These are phyloP conservation scores for Solanum aculeatissimum DNA, from an alignment of 305 asterid genomes.

Conservation along the genomic window DNA sequence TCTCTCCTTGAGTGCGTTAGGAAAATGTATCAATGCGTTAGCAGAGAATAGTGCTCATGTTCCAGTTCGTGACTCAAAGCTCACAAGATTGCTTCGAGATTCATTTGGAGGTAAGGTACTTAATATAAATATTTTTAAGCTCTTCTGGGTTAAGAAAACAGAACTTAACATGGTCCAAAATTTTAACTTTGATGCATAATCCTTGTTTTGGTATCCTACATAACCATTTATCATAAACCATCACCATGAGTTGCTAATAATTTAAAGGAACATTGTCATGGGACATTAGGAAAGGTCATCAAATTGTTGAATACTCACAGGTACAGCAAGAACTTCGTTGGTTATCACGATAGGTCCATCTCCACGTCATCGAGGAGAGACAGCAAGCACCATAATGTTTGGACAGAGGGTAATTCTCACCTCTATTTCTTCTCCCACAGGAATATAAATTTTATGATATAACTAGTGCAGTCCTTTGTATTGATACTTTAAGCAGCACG, in stretches of 20 bases:
- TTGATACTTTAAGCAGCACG: not conserved
- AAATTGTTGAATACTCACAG: conserved; percentile 24
- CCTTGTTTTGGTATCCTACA: not conserved
- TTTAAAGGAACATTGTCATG: not conserved
- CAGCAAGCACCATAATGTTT: conserved; percentile 80
- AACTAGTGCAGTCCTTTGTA: not conserved
- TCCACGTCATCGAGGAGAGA: conserved; percentile 85
- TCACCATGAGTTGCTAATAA: not conserved
- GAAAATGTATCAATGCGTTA: conserved; percentile 92
- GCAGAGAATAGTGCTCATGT: conserved; percentile 92
- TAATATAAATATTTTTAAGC: not conserved
- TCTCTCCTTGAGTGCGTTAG: conserved; percentile 83
- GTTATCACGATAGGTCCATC: conserved; percentile 87
- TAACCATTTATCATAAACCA: not conserved
- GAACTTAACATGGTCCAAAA: not conserved
- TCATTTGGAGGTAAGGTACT: conserved; percentile 80
- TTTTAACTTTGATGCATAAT: not conserved
- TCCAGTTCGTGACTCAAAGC: conserved; percentile 90
- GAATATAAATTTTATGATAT: not conserved
- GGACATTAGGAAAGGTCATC: not conserved
- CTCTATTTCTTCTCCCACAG: not conserved
- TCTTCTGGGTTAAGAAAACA: not conserved
- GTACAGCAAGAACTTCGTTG: conserved; percentile 88
- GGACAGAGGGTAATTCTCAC: conserved; percentile 70
- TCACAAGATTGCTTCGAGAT: conserved; percentile 90